Conservation (phyloP, 2,329 filamentous ascomycete genomes). For the Microcyclospora pomicola region DNA sequence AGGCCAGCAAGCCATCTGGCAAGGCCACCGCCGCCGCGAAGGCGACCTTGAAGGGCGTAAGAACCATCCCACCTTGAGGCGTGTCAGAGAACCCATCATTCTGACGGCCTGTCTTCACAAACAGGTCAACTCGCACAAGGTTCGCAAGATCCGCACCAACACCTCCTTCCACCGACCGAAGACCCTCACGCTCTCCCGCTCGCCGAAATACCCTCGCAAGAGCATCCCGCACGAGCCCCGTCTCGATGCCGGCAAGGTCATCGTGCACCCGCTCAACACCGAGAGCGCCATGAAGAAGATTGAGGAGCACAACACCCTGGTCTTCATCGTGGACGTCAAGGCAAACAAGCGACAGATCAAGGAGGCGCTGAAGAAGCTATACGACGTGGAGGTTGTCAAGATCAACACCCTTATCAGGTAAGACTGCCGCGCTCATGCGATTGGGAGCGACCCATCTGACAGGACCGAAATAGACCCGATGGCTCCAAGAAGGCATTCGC, state of each 20-base stretch:
- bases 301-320: slow-evolving; percentile 98
- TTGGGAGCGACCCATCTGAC: slow-evolving; percentile 2
- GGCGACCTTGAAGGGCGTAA: slow-evolving; percentile 89
- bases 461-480: slow-evolving; percentile 52
- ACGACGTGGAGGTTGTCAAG: slow-evolving; percentile 96
- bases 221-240: slow-evolving; percentile 78
- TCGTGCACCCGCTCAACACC: slow-evolving; percentile 97
- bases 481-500: slow-evolving; percentile 98
- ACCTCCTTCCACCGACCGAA: slow-evolving; percentile 97
- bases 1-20: slow-evolving; percentile 47
- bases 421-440: slow-evolving; percentile 1
- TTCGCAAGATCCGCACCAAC: slow-evolving; percentile 79
- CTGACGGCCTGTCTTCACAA: slow-evolving; percentile 37
- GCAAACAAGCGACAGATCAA: slow-evolving; percentile 99
- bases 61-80: slow-evolving; percentile 35
- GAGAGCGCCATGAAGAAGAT: slow-evolving; percentile 99
- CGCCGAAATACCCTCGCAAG: slow-evolving; percentile 94
- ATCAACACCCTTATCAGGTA: slow-evolving; percentile 99
- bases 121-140: slow-evolving; percentile 66
- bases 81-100: slow-evolving; percentile 37
- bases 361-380: slow-evolving; percentile 94
- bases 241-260: slow-evolving; percentile 94
- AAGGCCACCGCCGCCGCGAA: slow-evolving; percentile 91
- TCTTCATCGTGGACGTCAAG: slow-evolving; percentile 43
- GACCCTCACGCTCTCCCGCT: slow-evolving; percentile 80